Evolutionary conservation across 768 basidiomycete species (phyloP), one percentile per base, ranked within the genome.

Genomic region (Hericium rajendrae): DNA sequence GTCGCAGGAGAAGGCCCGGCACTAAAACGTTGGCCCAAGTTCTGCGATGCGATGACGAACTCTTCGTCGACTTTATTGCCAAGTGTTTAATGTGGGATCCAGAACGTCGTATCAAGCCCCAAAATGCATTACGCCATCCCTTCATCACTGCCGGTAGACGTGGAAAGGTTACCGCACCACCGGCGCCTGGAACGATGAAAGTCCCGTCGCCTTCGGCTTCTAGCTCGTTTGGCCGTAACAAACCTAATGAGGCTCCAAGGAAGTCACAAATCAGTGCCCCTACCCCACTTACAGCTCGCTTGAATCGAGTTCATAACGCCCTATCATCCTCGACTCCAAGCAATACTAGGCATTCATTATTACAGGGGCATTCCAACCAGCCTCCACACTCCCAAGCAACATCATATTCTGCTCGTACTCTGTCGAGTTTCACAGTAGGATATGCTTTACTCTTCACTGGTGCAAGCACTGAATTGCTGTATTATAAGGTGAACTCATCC

Each of bases 31-130:
- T 99, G 54, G 81, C 85, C 15, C 87, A 92, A 66, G 93, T 94
- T 41, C 78, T 99, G 51, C 84, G 91, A 56, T 91, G 87, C 67
- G 91, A 94, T 58, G 97, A 98, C 67, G 92, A 95, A 58, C 85
- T 90, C 48, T 98, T 99, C 63, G 78, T 99, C 57, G 97, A 99
- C 73, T 99, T 99, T 69, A 88, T 98, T 61, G 79, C 90, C 1
- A 97, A 95, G 69, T 99, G 97, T 72, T 78, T 99, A n/a, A 79
- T 90, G 28, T 99, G 94, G 94, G 97, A 99, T 73, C 97, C 97
- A 9, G 95, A 98, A 65, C 82, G 91, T 53, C 82, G 97, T 37
- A 79, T 99, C 68, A 98, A 97, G 70, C 95, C 95, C 4, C 88
- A 93, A 64, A 81, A 88, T 10, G 95, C 95, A 0, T 70, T 97